Evolutionary conservation across 2,329 filamentous ascomycete genomes (phyloP), one percentile per base, ranked within the genome.

Genomic region (Karstenula rhodostoma): DNA sequence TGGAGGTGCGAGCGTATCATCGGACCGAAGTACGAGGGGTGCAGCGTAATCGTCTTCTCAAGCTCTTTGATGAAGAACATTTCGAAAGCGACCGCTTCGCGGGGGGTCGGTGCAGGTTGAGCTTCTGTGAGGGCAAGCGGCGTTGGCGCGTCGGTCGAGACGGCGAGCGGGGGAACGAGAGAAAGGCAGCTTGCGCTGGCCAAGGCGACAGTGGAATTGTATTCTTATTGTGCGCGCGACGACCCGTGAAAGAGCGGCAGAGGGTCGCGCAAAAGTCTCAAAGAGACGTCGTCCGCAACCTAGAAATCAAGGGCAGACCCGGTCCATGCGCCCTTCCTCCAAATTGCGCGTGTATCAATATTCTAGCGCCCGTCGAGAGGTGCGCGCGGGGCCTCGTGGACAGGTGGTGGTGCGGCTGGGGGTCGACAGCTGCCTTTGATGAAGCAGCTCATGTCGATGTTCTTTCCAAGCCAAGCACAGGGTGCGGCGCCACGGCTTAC

Each of bases 41-140:
- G 95, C 74, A 99, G 87, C 70, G 93, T 94, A 73, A 98, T 94
- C 75, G 92, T 90, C 77, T 94, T 93, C 82, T 97, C 93, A 80
- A 98, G 90, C 77, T 97, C 94, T 81, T 97, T 93, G 67, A 99
- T 91, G 84, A 99, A 99, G 81, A 98, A 99, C 95, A 99, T 99
- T 71, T 65, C 81, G 79, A 65, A 62, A 27, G 58, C 42, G 55
- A 47, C 48, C 29, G 19, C 9, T 42, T 25, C n/a, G 58, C 40
- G 51, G 22, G 54, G 51, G 52, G 33, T 49, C 47, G 50, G 57
- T 59, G 58, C 58, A 55, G 59, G 56, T 61, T 49, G 57, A 52
- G 44, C 29, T 58, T 33, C 54, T 35, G 42, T 9, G 42, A 25
- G 37, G 35, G 50, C 47, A 58, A 47, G 48, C 42, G 48, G 40